These are phyloP conservation scores for Spergularia azorica DNA, from an alignment of 179 eudicot species.

Conservation along the genomic window DNA sequence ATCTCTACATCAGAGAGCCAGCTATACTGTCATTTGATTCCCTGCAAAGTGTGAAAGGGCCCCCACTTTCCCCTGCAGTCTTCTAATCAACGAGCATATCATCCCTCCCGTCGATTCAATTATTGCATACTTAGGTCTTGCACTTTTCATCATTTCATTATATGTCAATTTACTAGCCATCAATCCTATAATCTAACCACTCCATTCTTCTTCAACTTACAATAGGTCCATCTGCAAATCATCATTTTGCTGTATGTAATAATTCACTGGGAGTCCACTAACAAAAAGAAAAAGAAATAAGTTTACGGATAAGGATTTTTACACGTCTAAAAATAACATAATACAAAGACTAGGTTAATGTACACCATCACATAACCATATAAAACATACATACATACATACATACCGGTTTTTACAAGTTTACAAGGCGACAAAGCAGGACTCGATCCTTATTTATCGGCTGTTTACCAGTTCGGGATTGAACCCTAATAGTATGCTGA, in stretches of 20 bases:
- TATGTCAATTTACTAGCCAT: constrained; percentile 21
- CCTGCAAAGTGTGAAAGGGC: background rate
- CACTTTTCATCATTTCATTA: constrained; percentile 12
- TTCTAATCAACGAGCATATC: constrained; percentile 6
- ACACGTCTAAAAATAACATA: background rate
- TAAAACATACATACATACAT: background rate
- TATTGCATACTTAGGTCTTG: constrained; percentile 10
- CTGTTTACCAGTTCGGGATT: background rate
- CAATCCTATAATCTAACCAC: constrained; percentile 19
- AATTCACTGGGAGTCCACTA: background rate
- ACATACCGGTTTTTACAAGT: constrained; percentile 1
- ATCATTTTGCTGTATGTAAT: background rate
- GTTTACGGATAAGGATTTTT: background rate
- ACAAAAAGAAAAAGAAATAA: background rate
- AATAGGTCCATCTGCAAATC: constrained; percentile 22
- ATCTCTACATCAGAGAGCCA: too few species aligned
- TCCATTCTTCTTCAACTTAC: constrained; percentile 25
- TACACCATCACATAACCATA: background rate
- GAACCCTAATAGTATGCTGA: too few species aligned
- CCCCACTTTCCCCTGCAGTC: background rate
- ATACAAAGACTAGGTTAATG: background rate
- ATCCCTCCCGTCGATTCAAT: constrained; percentile 18
- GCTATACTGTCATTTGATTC: too few species aligned
- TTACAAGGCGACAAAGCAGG: too few species aligned
- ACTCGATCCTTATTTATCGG: too few species aligned